Base-by-base conservation (phyloP, 495 filamentous ascomycete species). In the Podospora appendiculata region DNA sequence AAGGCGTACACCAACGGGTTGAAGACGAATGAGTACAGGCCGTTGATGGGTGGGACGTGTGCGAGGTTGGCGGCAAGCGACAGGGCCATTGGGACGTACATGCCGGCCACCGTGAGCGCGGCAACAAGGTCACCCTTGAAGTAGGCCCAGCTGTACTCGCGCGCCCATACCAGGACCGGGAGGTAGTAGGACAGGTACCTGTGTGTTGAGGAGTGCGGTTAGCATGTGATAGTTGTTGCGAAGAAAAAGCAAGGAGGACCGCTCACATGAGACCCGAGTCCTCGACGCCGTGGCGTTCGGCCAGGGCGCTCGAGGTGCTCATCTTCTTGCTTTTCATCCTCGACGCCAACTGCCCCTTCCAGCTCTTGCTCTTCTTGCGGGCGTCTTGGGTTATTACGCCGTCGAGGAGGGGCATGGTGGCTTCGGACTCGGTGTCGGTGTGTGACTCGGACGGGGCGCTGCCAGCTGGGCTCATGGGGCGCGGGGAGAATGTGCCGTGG, bases 41-140 rank as follows among this genome's bases (percentile, higher is more conserved):
- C 93, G 62, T 95, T 90, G 68, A 97, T 89, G 0, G 93, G 85
- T 8, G 92, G 90, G 13, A 96, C 82, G 61, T 97, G 92, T 7
- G 85, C 93, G 39, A 99, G 82, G 66, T 97, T 99, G 32, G 86
- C 82, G n/a, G 92, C 90, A 53, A 90, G 79, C 5, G 91, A 96
- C 32, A 99, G 79, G 0, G 92, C 85, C 92, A 99, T 96, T 25
- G 93, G 93, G 38, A 99, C 88, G 62, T 99, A 99, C 72, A 99
- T 90, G 12, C 90, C 95, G 1, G 92, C 89, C 70, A 99, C 84
- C 2, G 93, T 96, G 48, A 97, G 66, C 43, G 87, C 81, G 11
- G 93, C 90, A 9, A 90, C 75, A 33, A 96, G 73, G 70, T 99
- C 93, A 33, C 94, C 93, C 57, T 84, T 78, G 32, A 97, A 67